Base-by-base conservation (phyloP, 495 filamentous ascomycete species). In the Aspergillus carlsbadensis region DNA sequence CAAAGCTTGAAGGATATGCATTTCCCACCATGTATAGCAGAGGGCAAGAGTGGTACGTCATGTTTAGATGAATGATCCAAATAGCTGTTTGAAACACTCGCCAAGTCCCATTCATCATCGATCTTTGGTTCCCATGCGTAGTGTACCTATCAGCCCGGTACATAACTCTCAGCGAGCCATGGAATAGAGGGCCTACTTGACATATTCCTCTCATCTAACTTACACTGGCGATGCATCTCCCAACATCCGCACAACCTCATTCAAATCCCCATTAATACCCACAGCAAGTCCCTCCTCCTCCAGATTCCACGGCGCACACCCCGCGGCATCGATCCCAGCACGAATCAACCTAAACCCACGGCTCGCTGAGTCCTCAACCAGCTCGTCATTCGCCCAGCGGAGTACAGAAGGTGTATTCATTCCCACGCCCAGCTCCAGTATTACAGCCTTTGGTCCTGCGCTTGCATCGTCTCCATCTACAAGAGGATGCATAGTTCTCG, bases 381-480 rank as follows among this genome's bases (percentile, higher is more conserved):
- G 22, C 39, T 65, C 59, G 35, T 70, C 65, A 56, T 67, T 66
- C 17, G 61, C 55, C 64, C 64, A 66, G 21, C 66, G 43, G 42
- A 69, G 22, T 13, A 69, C 66, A 24, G 48, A 62, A 2, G 66
- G 66, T 0, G 66, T 69, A 36, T 66, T 66, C 41, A 69, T 20
- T 10, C 64, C 66, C 20, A 65, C 66, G 0, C 66, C 66, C 17
- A 69, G 24, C 49, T 69, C 66, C 8, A 69, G 52, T 42, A 67
- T 50, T 2, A 69, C 66, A 6, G 49, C 42, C 0, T 10, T 40
- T 3, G 35, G 21, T 5, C 10, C 22, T 5, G 22, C 15, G 21
- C 37, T 13, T 6, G 5, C n/a, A 10, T 37, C 5, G 3, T 37
- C 35, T 3, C 35, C 10, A 6, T 37, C 35, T 3, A 4, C 11